Evolutionary conservation across 345 rosid species (phyloP).

Genomic region (Heritiera fomes): DNA sequence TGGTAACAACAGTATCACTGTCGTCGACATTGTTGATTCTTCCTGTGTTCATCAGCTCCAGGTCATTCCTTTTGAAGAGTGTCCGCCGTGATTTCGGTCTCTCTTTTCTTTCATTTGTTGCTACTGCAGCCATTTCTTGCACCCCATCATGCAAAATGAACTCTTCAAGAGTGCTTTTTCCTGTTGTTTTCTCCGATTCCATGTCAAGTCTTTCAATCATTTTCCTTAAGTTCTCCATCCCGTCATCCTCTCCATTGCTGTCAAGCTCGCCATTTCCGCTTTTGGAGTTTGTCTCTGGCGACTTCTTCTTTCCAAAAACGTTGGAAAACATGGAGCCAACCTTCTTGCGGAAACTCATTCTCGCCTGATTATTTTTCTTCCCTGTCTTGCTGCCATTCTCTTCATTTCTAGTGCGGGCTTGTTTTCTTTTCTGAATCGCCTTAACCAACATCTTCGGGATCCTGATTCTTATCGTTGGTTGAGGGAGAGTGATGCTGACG

Average conservation of each 20-base stretch:
- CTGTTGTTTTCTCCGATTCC: background rate
- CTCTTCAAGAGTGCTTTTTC: background rate
- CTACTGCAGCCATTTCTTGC: background rate
- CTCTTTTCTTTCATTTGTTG: background rate
- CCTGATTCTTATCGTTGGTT: conserved; percentile 34
- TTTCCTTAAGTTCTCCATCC: background rate
- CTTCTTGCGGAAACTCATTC: conserved; percentile 22
- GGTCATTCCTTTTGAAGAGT: background rate
- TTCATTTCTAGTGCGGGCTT: background rate
- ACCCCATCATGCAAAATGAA: background rate
- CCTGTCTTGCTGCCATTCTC: background rate
- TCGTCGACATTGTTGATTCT: background rate
- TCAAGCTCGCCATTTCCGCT: background rate
- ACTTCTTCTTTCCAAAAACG: conserved; percentile 32
- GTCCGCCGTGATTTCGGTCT: background rate
- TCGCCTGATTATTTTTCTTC: conserved; percentile 16
- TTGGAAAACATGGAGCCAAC: conserved; percentile 31
- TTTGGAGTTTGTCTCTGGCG: background rate
- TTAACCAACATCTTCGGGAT: conserved; percentile 33
- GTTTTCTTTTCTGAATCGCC: conserved; percentile 23
- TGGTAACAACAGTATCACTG: too few species aligned
- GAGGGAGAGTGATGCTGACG: conserved; percentile 17
- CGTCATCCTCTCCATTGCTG: background rate
- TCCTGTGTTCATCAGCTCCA: conserved; percentile 5
- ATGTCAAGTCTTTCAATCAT: background rate